Evolutionary conservation across 202 grass and related monocot genomes (phyloP), one percentile per base, ranked within the genome.

Genomic region (Bolboschoenoplectus hybrid): DNA sequence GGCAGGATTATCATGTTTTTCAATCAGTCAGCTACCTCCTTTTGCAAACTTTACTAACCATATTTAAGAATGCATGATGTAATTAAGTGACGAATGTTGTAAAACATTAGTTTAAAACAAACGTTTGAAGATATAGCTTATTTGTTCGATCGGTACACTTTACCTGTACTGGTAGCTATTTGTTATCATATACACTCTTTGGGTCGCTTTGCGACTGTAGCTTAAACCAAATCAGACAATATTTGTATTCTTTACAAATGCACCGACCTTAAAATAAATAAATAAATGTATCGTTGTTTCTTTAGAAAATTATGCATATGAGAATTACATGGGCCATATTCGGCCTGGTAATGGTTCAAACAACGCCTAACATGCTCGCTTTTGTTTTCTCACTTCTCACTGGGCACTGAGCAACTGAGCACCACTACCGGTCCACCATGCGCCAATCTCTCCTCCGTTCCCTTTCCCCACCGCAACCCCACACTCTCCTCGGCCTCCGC

Each of bases 401-500:
- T 26, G 26, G 26, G 26, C 26, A 0, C 0, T 26, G 26, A 71
- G 2, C 43, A 3, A 58, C 55, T 4, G 17, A 26, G 26, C 26
- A 26, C 39, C 41, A 19, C 41, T 9, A n/a, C 16, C 43, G 68
- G 52, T 81, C 78, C 78, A 43, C 79, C 78, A 58, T 70, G 17
- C 81, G 10, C 69, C 83, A 17, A 45, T 51, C 52, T 34, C 55
- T 82, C 8, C 53, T 56, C 67, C n/a, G 8, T 16, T 49, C 65
- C 38, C n/a, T 63, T 7, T 38, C 45, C n/a, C 64, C 17, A 36
- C 51, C 36, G 6, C 12, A 66, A 50, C 61, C n/a, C 4, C 56
- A 91, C 87, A 84, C 68, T 90, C 80, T 80, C 81, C 14, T 61
- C 34, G 56, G 66, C 62, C 44, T 17, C 16, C 90, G 88, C 35